Conservation (phyloP, 2,329 filamentous ascomycete species). For the Ophiocordyceps camponoti-leonardi region DNA sequence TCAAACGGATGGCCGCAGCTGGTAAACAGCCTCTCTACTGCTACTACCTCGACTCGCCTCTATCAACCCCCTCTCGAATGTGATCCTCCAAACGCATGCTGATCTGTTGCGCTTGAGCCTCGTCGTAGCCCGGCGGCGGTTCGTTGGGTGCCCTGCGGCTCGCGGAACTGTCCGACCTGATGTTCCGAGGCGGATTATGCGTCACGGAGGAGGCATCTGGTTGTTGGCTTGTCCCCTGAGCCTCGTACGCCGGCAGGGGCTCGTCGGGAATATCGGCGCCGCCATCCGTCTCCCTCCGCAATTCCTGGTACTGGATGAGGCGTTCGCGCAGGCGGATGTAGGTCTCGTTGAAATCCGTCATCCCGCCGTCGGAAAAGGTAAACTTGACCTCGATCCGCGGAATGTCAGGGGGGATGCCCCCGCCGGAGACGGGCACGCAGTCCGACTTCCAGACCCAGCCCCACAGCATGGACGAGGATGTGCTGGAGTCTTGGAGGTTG, state of each 20-base stretch:
- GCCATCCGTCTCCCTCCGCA: conserved; percentile 50
- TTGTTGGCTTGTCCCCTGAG: conserved; percentile 18
- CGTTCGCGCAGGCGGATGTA: conserved; percentile 78
- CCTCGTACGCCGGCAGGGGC: conserved; percentile 76
- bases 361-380: conserved; percentile 89
- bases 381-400: conserved; percentile 65
- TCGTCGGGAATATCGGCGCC: conserved; percentile 58
- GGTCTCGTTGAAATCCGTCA: conserved; percentile 70
- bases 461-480: conserved; percentile 70
- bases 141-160: conserved; percentile 40
- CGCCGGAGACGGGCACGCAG: conserved; percentile 65
- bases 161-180: conserved; percentile 18
- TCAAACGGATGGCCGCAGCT: no score
- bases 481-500: conserved; percentile 72
- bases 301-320: conserved; percentile 62
- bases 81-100: conserved; percentile 47
- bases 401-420: conserved; percentile 61
- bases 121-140: conserved; percentile 81
- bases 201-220: conserved; percentile 10
- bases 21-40: background rate
- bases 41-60: conserved; percentile 15
- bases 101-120: conserved; percentile 60
- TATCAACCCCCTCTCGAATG: conserved; percentile 56
- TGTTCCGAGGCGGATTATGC: conserved; percentile 9
- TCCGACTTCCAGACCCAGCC: conserved; percentile 79